These are phyloP conservation scores for Mucuna pruriens DNA, from an alignment of 306 rosid species.

Conservation along the genomic window DNA sequence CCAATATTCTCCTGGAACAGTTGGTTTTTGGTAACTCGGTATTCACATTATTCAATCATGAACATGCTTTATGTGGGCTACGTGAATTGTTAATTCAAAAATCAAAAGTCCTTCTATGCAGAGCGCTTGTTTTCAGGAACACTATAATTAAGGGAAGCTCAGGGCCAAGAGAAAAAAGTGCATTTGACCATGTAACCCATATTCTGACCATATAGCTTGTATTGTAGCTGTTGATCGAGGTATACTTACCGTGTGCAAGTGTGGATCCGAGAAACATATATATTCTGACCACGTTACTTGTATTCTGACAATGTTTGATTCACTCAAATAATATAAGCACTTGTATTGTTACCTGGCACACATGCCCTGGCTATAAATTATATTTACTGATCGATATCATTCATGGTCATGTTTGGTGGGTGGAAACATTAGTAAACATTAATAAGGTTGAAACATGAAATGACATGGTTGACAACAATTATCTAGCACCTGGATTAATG, in stretches of 20 bases:
- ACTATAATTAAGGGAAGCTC: constrained; percentile 24
- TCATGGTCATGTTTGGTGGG: constrained; percentile 9
- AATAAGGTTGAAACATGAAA: too few species aligned
- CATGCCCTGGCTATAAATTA: not conserved
- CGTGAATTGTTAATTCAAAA: constrained; percentile 22
- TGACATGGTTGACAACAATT: too few species aligned
- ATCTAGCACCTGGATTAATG: too few species aligned
- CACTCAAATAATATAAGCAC: not conserved
- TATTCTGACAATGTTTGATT: not conserved
- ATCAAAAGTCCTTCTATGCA: not conserved
- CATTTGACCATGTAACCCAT: constrained; percentile 28
- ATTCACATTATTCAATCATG: constrained; percentile 35
- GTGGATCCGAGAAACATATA: constrained; percentile 8
- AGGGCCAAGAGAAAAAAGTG: not conserved
- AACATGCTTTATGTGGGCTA: constrained; percentile 30
- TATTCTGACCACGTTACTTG: not conserved
- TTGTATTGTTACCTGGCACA: not conserved
- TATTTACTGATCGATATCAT: not conserved
- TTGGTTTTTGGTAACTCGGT: not conserved
- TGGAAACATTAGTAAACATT: constrained; percentile 9
- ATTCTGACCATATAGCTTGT: not conserved
- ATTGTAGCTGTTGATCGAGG: not conserved
- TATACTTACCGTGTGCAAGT: constrained; percentile 13
- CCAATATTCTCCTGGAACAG: not conserved
- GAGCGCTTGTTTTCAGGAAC: constrained; percentile 41